A percentile compares a stretch with the other conserved stretches of the same genome.
Evolutionary conservation across 75 land plant species (phyloP).

Genomic region (Azolla pinnata): DNA sequence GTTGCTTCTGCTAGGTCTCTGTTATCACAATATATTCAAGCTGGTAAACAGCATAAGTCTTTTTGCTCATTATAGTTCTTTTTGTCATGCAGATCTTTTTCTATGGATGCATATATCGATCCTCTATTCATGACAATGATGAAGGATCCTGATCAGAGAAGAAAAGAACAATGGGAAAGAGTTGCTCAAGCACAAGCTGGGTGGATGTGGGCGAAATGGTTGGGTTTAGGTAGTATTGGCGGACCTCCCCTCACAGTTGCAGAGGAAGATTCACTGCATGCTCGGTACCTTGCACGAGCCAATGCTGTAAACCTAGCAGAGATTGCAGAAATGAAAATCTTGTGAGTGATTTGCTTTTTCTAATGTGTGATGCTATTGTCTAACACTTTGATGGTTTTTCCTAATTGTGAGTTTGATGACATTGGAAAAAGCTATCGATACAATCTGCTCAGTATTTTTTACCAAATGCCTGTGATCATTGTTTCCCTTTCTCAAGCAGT

Average conservation of each 20-base stretch:
- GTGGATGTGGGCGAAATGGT: conserved; percentile 68
- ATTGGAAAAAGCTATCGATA: no score
- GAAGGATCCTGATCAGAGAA: conserved; percentile 90
- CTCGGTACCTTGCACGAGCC: conserved; percentile 88
- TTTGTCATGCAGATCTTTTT: conserved; percentile 45
- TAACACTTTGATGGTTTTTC: no score
- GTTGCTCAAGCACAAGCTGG: conserved; percentile 75
- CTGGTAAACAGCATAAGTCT: no score
- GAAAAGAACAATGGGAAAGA: conserved; percentile 92
- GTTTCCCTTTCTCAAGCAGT: neutral
- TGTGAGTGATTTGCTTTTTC: conserved; percentile 47
- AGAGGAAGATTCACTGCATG: conserved; percentile 94
- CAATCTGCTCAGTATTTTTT: no score
- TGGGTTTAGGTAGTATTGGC: conserved; percentile 87
- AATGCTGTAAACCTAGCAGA: conserved; percentile 90
- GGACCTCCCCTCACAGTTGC: conserved; percentile 75
- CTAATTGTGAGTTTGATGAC: no score
- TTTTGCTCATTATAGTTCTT: conserved; percentile 1
- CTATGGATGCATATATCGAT: conserved; percentile 76
- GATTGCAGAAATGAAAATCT: conserved; percentile 98
- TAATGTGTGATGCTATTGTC: no score
- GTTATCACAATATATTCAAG: no score
- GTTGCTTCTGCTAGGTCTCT: neutral
- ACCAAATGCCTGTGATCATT: no score
- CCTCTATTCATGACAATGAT: conserved; percentile 94